Conservation (phyloP, 2,329 filamentous ascomycete species). For the Apiospora kogelbergensis region DNA sequence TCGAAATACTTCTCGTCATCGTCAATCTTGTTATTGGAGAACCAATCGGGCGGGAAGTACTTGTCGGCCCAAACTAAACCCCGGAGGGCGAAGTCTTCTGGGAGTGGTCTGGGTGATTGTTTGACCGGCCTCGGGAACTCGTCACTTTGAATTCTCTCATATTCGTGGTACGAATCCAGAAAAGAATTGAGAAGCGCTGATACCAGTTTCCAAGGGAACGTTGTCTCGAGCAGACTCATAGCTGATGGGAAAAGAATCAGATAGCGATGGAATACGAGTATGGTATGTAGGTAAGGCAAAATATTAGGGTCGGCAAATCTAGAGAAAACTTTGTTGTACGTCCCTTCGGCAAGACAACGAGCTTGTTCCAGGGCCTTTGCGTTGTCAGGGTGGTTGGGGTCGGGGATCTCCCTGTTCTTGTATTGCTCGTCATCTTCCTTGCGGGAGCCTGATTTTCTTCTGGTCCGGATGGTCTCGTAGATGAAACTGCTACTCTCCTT, state of each 20-base stretch:
- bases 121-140: constrained; percentile 49
- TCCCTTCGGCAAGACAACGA: constrained; percentile 23
- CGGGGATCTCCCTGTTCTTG: background rate
- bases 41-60: too few species aligned
- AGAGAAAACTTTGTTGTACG: too few species aligned
- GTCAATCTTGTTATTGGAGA: too few species aligned
- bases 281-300: constrained; percentile 62
- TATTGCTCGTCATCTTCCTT: constrained; percentile 19
- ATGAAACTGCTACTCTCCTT: too few species aligned
- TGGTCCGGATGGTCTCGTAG: constrained; percentile 37
- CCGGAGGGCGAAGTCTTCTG: too few species aligned
- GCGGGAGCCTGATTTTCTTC: constrained; percentile 21
- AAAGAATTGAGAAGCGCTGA: constrained; percentile 38
- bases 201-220: constrained; percentile 55
- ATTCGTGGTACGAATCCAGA: constrained; percentile 28
- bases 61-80: too few species aligned
- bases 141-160: constrained; percentile 37
- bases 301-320: constrained; percentile 58
- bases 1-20: constrained; percentile 71
- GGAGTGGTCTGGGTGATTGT: too few species aligned
- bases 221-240: constrained; percentile 42
- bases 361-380: constrained; percentile 16
- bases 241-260: constrained; percentile 41
- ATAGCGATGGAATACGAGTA: constrained; percentile 57
- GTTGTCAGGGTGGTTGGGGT: constrained; percentile 14